These are phyloP conservation scores for Endothia cerciana DNA, from an alignment of 2,329 filamentous ascomycete genomes.

Conservation along the genomic window DNA sequence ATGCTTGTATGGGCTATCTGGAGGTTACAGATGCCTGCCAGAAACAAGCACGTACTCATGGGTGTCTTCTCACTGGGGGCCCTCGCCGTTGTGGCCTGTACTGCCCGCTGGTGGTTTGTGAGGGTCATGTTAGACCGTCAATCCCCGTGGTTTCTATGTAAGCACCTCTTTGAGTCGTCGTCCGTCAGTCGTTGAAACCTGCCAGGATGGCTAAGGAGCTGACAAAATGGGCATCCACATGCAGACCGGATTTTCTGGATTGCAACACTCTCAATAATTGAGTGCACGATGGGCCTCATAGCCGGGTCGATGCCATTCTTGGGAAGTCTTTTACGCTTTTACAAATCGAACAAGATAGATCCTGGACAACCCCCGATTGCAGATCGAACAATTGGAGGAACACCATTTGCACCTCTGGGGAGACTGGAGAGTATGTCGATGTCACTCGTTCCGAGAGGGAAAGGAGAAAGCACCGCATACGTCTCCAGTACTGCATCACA, in stretches of 20 bases:
- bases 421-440: background rate
- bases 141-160: background rate
- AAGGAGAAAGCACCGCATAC: background rate
- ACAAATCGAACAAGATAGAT: background rate
- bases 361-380: background rate
- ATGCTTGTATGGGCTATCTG: background rate
- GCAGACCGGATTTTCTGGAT: background rate
- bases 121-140: background rate
- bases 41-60: slow-evolving; percentile 2
- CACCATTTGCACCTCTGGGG: background rate
- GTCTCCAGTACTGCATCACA: background rate
- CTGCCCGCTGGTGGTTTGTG: background rate
- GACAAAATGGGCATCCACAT: background rate
- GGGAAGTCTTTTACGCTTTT: background rate
- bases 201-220: background rate
- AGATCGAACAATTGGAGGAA: background rate
- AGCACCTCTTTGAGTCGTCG: background rate
- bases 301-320: background rate
- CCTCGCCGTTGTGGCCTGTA: background rate
- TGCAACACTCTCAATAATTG: background rate
- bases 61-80: background rate
- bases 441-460: background rate
- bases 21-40: background rate
- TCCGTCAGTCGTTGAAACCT: background rate
- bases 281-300: background rate